Evolutionary conservation across 352 stramenopile genomes (phyloP).

Genomic region (Phytophthora ohioensis): DNA sequence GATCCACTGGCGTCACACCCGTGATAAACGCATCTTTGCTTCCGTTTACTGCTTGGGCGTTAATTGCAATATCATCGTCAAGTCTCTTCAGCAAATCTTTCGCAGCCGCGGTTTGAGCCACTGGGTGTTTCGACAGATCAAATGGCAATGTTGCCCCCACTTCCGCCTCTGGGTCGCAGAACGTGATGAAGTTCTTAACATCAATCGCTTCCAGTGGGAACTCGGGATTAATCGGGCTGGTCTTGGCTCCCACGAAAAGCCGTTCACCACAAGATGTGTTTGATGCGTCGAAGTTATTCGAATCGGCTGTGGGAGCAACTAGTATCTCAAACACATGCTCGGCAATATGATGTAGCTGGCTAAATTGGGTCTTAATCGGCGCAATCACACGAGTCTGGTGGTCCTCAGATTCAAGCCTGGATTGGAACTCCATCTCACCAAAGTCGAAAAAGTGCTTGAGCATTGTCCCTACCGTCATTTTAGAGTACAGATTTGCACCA

Average conservation of each 20-base stretch:
- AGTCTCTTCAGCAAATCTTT: conserved; percentile 95
- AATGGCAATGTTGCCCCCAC: conserved; percentile 88
- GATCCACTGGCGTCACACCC: conserved; percentile 63
- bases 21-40: conserved; percentile 82
- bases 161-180: conserved; percentile 70
- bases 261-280: conserved; percentile 85
- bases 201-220: conserved; percentile 79
- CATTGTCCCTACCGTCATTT: conserved; percentile 77
- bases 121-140: conserved; percentile 90
- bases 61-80: conserved; percentile 91
- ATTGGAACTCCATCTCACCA: conserved; percentile 70
- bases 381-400: conserved; percentile 63
- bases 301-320: conserved; percentile 22
- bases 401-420: conserved; percentile 59
- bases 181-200: conserved; percentile 76
- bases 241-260: conserved; percentile 38
- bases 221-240: conserved; percentile 67
- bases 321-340: conserved; percentile 43
- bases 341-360: conserved; percentile 51
- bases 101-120: conserved; percentile 93
- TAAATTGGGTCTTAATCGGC: conserved; percentile 78
- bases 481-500: conserved; percentile 86
- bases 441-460: conserved; percentile 89
- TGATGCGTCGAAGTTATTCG: conserved; percentile 62
- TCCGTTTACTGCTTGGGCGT: conserved; percentile 73